Percentiles rank a stretch among this genome's conserved stretches.
Conservation (phyloP, 2,329 filamentous ascomycete species). For the Neonectria hederae region DNA sequence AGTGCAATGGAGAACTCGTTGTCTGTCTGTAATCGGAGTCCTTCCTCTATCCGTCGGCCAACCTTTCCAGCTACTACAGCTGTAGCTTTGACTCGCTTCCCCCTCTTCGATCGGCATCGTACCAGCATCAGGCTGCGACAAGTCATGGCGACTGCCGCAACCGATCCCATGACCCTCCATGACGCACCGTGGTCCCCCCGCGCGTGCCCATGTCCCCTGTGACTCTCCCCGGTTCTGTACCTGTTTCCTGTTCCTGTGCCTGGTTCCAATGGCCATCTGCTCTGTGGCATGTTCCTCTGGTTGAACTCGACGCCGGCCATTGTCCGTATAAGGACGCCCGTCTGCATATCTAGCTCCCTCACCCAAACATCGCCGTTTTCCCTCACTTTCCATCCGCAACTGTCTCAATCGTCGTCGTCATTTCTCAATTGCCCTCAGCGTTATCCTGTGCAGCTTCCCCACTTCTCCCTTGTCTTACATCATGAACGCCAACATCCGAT, state of each 20-base stretch:
- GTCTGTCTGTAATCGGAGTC: neutral
- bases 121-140: slow-evolving; percentile 37
- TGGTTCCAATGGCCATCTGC: slow-evolving; percentile 24
- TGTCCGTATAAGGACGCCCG: slow-evolving; percentile 38
- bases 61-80: neutral
- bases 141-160: slow-evolving; percentile 33
- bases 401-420: neutral
- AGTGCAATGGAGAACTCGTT: neutral
- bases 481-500: slow-evolving; percentile 41
- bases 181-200: slow-evolving; percentile 2
- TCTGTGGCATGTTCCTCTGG: slow-evolving; percentile 7
- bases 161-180: slow-evolving; percentile 28
- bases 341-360: slow-evolving; percentile 32
- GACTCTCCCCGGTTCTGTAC: slow-evolving; percentile 30
- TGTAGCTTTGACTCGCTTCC: neutral
- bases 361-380: slow-evolving; percentile 13
- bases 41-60: neutral
- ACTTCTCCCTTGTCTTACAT: slow-evolving; percentile 32
- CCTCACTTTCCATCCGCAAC: slow-evolving; percentile 10
- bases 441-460: slow-evolving; percentile 27
- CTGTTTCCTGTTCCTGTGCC: slow-evolving; percentile 29
- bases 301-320: neutral
- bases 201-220: slow-evolving; percentile 33
- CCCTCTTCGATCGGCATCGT: slow-evolving; percentile 29
- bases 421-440: slow-evolving; percentile 7